Base-by-base conservation (phyloP, 2,329 filamentous ascomycete genomes). In the Talaromyces sp. region DNA sequence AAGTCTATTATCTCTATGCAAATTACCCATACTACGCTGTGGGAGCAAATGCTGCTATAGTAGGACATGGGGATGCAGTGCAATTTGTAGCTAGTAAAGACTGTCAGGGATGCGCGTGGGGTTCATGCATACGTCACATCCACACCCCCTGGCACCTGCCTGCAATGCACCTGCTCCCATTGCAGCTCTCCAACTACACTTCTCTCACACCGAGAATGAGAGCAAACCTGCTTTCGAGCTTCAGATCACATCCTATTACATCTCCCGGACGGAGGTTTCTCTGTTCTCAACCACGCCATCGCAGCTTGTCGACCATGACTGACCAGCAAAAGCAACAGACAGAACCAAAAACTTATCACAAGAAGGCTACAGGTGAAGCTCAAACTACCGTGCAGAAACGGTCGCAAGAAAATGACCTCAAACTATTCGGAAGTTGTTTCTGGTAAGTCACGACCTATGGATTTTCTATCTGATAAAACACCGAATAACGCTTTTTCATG, bases 371-470 rank as follows among this genome's bases (percentile, higher is more conserved):
- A 2, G 91, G 90, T 9, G 75, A 82, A 60, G 91, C 92, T 23
- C 80, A 87, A 56, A 76, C 81, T 52, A 96, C 91, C 1, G 88
- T 84, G 7, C 85, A 86, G 70, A 87, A 83, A 60, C 92, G 91
- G 69, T 81, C 83, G n/a, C 85, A 85, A 64, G 88, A 92, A 5
- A 80, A 84, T 65, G 84, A 88, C 7, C 75, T 96, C 57, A 93
- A 92, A 75, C 80, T 96, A 1, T 96, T 89, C 72, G 90, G 90
- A 31, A 89, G 88, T 69, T 93, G 90, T 73, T 95, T 92, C 74
- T 96, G 92, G 90, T 91, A 79, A 69, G 80, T 76, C 23, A 50
- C 55, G 57, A 39, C 5, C 31, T 28, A 8, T 28, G 23, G n/a
- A 5, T 18, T 25, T 59, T 46, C 66, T 66, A 35, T 54, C 31